Evolutionary conservation across 2,329 filamentous ascomycete genomes (phyloP).

Genomic region (Colletotrichum cordylinicola): DNA sequence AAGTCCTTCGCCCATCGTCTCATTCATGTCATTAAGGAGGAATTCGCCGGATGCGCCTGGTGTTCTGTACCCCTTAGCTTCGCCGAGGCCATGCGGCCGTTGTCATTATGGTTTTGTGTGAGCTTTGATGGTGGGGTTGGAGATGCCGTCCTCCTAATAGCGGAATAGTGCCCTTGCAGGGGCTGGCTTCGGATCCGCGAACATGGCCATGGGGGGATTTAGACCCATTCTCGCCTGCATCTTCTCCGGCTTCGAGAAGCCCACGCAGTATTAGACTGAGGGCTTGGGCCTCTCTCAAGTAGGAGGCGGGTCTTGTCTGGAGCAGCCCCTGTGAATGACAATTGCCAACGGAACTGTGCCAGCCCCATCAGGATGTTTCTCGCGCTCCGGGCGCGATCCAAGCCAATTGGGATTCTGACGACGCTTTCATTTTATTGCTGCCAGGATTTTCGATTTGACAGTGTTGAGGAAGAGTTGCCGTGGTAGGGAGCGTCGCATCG

Average conservation of each 20-base stretch:
- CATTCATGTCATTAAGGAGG: background rate
- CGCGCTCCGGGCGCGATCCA: background rate
- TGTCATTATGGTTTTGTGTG: background rate
- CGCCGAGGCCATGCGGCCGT: background rate
- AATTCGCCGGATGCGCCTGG: background rate
- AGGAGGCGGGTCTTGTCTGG: background rate
- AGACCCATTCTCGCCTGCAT: background rate
- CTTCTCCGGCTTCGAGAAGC: constrained; percentile 1
- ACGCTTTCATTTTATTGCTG: background rate
- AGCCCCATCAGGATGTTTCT: background rate
- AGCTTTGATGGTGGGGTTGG: background rate
- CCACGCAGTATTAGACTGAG: background rate
- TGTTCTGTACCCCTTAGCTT: background rate
- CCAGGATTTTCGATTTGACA: background rate
- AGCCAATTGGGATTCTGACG: background rate
- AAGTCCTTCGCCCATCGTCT: background rate
- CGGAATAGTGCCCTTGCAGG: background rate
- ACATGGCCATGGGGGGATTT: background rate
- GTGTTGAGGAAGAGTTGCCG: background rate
- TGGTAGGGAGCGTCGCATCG: background rate
- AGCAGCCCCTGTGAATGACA: background rate
- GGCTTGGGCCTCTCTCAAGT: background rate
- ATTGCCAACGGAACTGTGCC: background rate
- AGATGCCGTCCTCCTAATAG: background rate
- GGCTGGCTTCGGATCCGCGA: background rate